Conservation (phyloP, 1,139 yeast genomes). For the Nadsonia commutata region DNA sequence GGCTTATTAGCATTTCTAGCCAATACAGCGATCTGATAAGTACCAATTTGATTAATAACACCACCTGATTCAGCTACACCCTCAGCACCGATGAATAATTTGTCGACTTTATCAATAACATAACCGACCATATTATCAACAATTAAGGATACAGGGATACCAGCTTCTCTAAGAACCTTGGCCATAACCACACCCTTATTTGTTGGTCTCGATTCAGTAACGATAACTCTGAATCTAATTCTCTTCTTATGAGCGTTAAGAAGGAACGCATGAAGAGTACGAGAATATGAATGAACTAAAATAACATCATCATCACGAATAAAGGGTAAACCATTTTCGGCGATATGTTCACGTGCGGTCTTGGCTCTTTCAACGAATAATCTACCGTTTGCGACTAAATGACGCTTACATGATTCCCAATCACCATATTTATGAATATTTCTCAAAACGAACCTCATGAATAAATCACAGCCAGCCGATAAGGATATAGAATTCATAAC, state of each 20-base stretch:
- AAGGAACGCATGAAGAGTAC: conserved; percentile 74
- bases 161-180: conserved; percentile 47
- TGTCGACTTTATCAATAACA: conserved; percentile 81
- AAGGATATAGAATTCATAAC: conserved; percentile 85
- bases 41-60: conserved; percentile 87
- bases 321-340: conserved; percentile 75
- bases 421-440: conserved; percentile 82
- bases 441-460: conserved; percentile 81
- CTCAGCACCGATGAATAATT: conserved; percentile 93
- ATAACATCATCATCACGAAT: conserved; percentile 85
- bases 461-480: conserved; percentile 95
- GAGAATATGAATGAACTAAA: conserved; percentile 80
- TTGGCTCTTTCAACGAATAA: conserved; percentile 85
- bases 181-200: conserved; percentile 73
- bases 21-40: conserved; percentile 86
- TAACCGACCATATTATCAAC: conserved; percentile 93
- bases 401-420: conserved; percentile 89
- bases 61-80: conserved; percentile 99
- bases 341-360: conserved; percentile 75
- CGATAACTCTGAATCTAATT: conserved; percentile 76
- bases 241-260: conserved; percentile 59
- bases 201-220: conserved; percentile 86
- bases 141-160: conserved; percentile 81
- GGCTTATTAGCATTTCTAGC: conserved; percentile 89
- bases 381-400: conserved; percentile 86